Evolutionary conservation across 257 asterid species (phyloP).

Genomic region (Petunia secreta): DNA sequence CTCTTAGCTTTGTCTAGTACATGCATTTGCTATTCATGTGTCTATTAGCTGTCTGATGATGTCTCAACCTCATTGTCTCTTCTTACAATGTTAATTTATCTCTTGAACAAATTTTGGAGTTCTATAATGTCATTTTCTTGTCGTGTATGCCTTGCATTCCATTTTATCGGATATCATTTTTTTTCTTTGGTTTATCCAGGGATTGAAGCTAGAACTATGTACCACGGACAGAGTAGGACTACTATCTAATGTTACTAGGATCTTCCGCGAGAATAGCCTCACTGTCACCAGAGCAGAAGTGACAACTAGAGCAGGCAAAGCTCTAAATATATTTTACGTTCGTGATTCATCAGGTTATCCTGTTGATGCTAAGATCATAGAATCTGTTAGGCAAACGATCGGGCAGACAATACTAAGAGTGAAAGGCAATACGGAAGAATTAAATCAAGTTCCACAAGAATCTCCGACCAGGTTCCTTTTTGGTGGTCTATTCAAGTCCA

Average conservation of each 20-base stretch:
- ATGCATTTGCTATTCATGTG: background rate
- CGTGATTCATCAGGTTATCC: slow-evolving; percentile 56
- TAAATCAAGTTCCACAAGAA: slow-evolving; percentile 48
- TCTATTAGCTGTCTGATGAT: slow-evolving; percentile 16
- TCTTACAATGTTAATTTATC: background rate
- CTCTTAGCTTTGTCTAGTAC: slow-evolving; percentile 14
- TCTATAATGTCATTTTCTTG: background rate
- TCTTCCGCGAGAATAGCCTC: slow-evolving; percentile 68
- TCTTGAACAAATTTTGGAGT: background rate
- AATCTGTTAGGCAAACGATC: slow-evolving; percentile 57
- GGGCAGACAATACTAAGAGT: slow-evolving; percentile 57
- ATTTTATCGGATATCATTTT: background rate
- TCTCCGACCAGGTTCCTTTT: slow-evolving; percentile 58
- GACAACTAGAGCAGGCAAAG: slow-evolving; percentile 57
- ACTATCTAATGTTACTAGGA: slow-evolving; percentile 63
- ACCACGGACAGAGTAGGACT: slow-evolving; percentile 64
- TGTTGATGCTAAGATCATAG: slow-evolving; percentile 55
- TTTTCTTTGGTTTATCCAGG: slow-evolving; percentile 38
- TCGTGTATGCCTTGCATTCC: background rate
- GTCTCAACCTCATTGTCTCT: background rate
- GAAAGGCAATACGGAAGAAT: slow-evolving; percentile 45
- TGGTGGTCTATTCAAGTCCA: slow-evolving; percentile 69
- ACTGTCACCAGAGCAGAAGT: slow-evolving; percentile 70
- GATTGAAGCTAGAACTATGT: slow-evolving; percentile 62
- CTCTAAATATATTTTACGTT: slow-evolving; percentile 61